These are phyloP conservation scores for Neolentinus lepideus DNA, from an alignment of 1,284 basidiomycete genomes.

Conservation along the genomic window DNA sequence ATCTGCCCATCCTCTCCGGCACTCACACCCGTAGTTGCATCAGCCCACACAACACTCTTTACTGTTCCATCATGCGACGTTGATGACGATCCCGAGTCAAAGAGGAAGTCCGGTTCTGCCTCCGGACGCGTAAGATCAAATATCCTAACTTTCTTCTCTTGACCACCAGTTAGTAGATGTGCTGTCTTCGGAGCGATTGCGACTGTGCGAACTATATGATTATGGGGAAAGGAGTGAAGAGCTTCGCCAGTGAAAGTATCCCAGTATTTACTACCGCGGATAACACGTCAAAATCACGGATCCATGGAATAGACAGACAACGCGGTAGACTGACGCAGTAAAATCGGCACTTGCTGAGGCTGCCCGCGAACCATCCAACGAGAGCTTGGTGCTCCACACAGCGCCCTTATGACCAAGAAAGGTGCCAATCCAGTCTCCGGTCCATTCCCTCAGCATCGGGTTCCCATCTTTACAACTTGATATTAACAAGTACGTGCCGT, in stretches of 20 bases:
- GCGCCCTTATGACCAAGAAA: constrained; percentile 99
- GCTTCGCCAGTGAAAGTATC: constrained; percentile 86
- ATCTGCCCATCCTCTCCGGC: constrained; percentile 90
- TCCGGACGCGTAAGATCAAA: constrained; percentile 86
- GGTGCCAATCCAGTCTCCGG: constrained; percentile 98
- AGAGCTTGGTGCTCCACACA: constrained; percentile 95
- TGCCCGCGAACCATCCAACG: constrained; percentile 79
- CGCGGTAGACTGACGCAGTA: constrained; percentile 67
- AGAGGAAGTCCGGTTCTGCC: constrained; percentile 78
- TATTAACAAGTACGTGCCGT: constrained; percentile 81
- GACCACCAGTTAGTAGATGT: constrained; percentile 85
- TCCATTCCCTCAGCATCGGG: constrained; percentile 94
- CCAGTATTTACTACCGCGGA: constrained; percentile 84
- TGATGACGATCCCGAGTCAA: constrained; percentile 42
- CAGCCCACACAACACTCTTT: constrained; percentile 91
- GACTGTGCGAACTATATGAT: constrained; percentile 96
- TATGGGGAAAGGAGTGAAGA: constrained; percentile 92
- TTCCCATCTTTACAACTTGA: constrained; percentile 97
- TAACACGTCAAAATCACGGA: constrained; percentile 6
- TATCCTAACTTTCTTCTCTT: constrained; percentile 96
- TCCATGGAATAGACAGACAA: background rate
- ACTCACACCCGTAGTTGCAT: constrained; percentile 79
- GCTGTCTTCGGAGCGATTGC: constrained; percentile 68
- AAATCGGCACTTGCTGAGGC: constrained; percentile 97
- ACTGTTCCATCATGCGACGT: constrained; percentile 84